phyloP scores from a whole-genome alignment of 805 yeast genomes.

The Metschnikowia lachancei region DNA sequence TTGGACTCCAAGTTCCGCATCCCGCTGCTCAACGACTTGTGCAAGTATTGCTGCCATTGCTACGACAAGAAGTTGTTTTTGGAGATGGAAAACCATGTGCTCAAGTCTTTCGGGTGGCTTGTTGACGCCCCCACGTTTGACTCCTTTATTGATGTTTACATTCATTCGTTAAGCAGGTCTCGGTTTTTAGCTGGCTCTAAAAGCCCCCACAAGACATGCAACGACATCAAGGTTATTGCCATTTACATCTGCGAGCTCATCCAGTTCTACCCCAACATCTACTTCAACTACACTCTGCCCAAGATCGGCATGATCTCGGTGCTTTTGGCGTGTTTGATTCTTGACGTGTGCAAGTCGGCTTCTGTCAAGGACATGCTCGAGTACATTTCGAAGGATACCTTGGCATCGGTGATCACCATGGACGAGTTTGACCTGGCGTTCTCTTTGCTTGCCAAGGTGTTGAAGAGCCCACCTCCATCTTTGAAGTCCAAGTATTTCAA shows the following conservation, averaged over 20 bases:
- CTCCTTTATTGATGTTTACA: slow-evolving; percentile 55
- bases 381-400: slow-evolving; percentile 18
- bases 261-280: slow-evolving; percentile 58
- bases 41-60: slow-evolving; percentile 56
- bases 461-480: slow-evolving; percentile 47
- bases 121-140: slow-evolving; percentile 62
- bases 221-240: slow-evolving; percentile 54
- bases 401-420: slow-evolving; percentile 8
- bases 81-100: slow-evolving; percentile 67
- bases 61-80: slow-evolving; percentile 55
- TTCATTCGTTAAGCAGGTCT: slow-evolving; percentile 34
- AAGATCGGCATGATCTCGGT: slow-evolving; percentile 44
- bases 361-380: slow-evolving; percentile 14
- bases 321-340: slow-evolving; percentile 39
- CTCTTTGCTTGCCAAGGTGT: slow-evolving; percentile 32
- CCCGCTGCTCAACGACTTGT: slow-evolving; percentile 50
- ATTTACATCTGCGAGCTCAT: slow-evolving; percentile 64
- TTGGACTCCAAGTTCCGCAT: slow-evolving; percentile 56
- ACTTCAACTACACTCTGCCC: slow-evolving; percentile 56
- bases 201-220: slow-evolving; percentile 26
- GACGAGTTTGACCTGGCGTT: slow-evolving; percentile 17
- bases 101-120: slow-evolving; percentile 64
- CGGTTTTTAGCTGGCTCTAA: slow-evolving; percentile 29
- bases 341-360: slow-evolving; percentile 29
- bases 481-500: slow-evolving; percentile 45